phyloP scores from a whole-genome alignment of 2,329 filamentous ascomycete species.

The Cadophora malorum region DNA sequence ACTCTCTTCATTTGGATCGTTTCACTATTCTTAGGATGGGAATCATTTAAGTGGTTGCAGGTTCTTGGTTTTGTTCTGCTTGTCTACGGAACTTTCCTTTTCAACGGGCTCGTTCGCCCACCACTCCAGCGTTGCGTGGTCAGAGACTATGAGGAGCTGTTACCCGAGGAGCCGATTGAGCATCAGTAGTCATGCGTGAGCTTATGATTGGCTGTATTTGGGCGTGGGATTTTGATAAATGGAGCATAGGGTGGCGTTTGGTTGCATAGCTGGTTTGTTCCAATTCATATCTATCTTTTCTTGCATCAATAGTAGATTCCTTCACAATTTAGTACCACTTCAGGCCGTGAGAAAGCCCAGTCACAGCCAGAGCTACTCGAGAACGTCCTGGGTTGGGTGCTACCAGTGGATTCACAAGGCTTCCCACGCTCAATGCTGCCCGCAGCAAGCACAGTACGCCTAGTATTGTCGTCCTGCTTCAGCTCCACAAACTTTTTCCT shows the following conservation, averaged over 20 bases:
- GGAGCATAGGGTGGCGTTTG: not conserved
- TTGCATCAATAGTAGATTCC: not conserved
- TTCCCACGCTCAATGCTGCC: too few relatives aligned
- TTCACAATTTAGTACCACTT: not conserved
- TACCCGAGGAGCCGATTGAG: conserved; percentile 86
- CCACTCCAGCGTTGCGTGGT: conserved; percentile 74
- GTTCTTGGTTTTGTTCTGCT: conserved; percentile 86
- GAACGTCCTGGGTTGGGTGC: too few relatives aligned
- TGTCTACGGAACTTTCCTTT: conserved; percentile 95
- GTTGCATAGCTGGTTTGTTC: not conserved
- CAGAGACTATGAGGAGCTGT: conserved; percentile 64
- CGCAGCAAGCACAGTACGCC: too few relatives aligned
- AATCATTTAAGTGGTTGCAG: conserved; percentile 97
- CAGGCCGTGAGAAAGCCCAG: not conserved
- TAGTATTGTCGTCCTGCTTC: too few relatives aligned
- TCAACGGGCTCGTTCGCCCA: conserved; percentile 90
- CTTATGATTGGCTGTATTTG: not conserved
- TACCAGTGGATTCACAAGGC: too few relatives aligned
- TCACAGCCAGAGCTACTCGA: too few relatives aligned
- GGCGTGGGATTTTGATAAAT: not conserved
- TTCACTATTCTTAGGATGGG: conserved; percentile 91
- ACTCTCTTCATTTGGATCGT: conserved; percentile 99
- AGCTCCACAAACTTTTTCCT: too few relatives aligned
- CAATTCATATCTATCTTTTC: not conserved
- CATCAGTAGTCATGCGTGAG: conserved; percentile 51